phyloP scores from a whole-genome alignment of 495 filamentous ascomycete species.

The Oidiodendron maius region DNA sequence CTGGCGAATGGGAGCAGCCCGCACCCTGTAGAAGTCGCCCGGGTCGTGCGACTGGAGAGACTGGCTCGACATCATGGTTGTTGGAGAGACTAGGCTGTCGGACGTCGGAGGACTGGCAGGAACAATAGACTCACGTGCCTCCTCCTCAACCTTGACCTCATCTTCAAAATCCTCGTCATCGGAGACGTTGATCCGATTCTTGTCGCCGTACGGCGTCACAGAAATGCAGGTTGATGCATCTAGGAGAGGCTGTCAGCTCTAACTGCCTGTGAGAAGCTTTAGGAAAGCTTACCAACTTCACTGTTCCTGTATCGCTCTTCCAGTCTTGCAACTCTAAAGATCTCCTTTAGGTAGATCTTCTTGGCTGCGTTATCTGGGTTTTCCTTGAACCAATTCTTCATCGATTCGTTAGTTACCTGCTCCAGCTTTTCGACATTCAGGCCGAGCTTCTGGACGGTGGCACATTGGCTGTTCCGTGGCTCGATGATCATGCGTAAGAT shows the following conservation, averaged over 20 bases:
- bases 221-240: conserved; percentile 12
- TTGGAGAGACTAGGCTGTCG: conserved; percentile 14
- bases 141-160: conserved; percentile 13
- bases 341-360: conserved; percentile 49
- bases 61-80: conserved; percentile 1
- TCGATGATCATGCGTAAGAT: conserved; percentile 52
- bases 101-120: conserved; percentile 6
- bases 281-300: conserved; percentile 58
- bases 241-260: conserved; percentile 7
- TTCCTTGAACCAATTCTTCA: conserved; percentile 38
- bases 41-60: background rate
- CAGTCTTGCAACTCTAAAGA: conserved; percentile 58
- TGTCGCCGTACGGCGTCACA: conserved; percentile 20
- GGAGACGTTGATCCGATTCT: background rate
- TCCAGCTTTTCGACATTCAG: conserved; percentile 41
- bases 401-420: conserved; percentile 35
- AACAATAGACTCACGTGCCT: conserved; percentile 1
- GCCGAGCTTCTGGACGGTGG: conserved; percentile 13
- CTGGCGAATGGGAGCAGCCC: background rate
- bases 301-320: conserved; percentile 56
- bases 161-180: conserved; percentile 18
- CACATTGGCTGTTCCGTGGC: conserved; percentile 33
- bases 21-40: background rate
- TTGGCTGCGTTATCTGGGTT: conserved; percentile 36
- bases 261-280: too few relatives aligned